These are phyloP conservation scores for Phytopythium vexans DNA, from an alignment of 352 stramenopile species.

Conservation along the genomic window DNA sequence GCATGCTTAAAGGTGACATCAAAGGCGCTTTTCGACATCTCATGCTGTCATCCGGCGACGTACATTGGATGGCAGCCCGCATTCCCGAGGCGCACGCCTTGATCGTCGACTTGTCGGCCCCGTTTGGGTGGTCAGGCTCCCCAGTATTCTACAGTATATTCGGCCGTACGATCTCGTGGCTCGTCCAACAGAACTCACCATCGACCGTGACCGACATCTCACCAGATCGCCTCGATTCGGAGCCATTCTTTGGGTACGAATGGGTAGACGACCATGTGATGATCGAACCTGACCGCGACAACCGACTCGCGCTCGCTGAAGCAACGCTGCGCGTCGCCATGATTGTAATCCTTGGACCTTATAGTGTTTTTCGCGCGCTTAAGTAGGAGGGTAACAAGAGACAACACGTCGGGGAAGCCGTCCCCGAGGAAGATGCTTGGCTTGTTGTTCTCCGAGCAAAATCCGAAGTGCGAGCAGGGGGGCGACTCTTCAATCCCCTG, in stretches of 20 bases:
- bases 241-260: slow-evolving; percentile 26
- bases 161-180: slow-evolving; percentile 9
- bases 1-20: neutral
- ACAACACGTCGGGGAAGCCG: too few relatives aligned
- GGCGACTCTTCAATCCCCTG: too few relatives aligned
- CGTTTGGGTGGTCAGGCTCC: too few relatives aligned
- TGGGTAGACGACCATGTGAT: slow-evolving; percentile 30
- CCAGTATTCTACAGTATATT: slow-evolving; percentile 15
- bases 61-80: neutral
- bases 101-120: slow-evolving; percentile 3
- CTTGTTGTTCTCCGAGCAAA: too few relatives aligned
- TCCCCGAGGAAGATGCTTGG: too few relatives aligned
- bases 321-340: slow-evolving; percentile 9
- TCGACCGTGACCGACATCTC: slow-evolving; percentile 5
- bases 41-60: neutral
- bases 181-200: slow-evolving; percentile 12
- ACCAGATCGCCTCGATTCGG: neutral
- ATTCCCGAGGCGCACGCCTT: neutral
- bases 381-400: too few relatives aligned
- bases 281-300: slow-evolving; percentile 8
- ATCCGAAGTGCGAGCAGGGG: too few relatives aligned
- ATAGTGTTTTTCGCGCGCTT: too few relatives aligned
- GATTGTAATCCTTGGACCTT: slow-evolving; percentile 16
- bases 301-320: slow-evolving; percentile 3
- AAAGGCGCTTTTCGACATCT: slow-evolving; percentile 1